phyloP scores from a whole-genome alignment of 371 early-diverging fungal genomes.

The Choanephora cucurbitarum region DNA sequence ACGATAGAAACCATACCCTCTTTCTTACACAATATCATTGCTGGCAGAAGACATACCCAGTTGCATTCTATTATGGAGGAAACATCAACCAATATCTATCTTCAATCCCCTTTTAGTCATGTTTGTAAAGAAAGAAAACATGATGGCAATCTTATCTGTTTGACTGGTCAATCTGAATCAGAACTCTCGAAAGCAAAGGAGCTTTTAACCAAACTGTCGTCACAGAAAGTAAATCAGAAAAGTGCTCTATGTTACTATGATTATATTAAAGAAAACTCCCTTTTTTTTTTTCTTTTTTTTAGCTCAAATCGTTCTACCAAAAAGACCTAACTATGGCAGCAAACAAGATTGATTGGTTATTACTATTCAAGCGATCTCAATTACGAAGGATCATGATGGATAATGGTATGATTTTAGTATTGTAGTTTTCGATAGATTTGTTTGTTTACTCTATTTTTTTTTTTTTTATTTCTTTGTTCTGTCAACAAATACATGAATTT shows the following conservation, averaged over 20 bases:
- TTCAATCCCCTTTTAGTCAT: slow-evolving; percentile 63
- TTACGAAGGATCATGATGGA: slow-evolving; percentile 73
- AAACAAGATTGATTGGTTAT: slow-evolving; percentile 79
- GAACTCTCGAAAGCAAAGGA: slow-evolving; percentile 46
- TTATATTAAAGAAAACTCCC: too few species aligned
- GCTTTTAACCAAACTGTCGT: slow-evolving; percentile 44
- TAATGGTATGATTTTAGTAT: slow-evolving; percentile 51
- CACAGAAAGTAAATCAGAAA: slow-evolving; percentile 51
- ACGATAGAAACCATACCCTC: slow-evolving; percentile 26
- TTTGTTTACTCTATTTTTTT: slow-evolving; percentile 2
- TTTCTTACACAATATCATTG: slow-evolving; percentile 63
- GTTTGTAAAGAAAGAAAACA: slow-evolving; percentile 12
- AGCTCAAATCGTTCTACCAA: slow-evolving; percentile 49
- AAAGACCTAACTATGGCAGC: slow-evolving; percentile 51
- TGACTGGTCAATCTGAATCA: slow-evolving; percentile 42
- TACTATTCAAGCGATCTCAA: slow-evolving; percentile 60
- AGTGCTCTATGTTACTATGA: too few species aligned
- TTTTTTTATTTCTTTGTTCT: background rate
- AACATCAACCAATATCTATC: slow-evolving; percentile 75
- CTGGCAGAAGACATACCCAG: slow-evolving; percentile 73
- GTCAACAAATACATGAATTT: slow-evolving; percentile 1
- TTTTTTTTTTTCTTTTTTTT: slow-evolving; percentile 12
- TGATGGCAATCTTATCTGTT: slow-evolving; percentile 32
- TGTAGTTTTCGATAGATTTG: too few species aligned
- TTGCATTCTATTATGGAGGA: slow-evolving; percentile 74